Percentiles rank a stretch among this genome's conserved stretches.
These are phyloP conservation scores for Pluteus cervinus DNA, from an alignment of 768 basidiomycete genomes.

Conservation along the genomic window DNA sequence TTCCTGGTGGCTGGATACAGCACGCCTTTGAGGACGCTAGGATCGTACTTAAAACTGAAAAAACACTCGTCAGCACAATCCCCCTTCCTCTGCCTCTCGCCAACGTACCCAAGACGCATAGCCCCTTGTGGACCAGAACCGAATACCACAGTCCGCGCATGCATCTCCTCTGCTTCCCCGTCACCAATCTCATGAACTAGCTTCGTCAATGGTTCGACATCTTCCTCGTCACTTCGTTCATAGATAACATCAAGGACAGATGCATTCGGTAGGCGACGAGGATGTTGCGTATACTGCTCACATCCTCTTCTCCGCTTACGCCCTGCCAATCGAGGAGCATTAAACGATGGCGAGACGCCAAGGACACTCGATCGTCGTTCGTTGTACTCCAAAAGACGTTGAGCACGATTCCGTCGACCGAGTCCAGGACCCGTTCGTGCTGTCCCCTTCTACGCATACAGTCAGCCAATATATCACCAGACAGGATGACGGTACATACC, in stretches of 20 bases:
- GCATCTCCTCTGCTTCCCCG: slow-evolving; percentile 26
- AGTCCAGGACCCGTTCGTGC: slow-evolving; percentile 45
- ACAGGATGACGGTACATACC: slow-evolving; percentile 33
- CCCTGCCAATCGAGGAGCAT: slow-evolving; percentile 25
- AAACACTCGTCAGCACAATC: not conserved
- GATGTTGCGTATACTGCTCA: slow-evolving; percentile 23
- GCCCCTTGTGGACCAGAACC: slow-evolving; percentile 32
- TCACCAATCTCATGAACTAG: slow-evolving; percentile 14
- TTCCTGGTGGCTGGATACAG: slow-evolving; percentile 32
- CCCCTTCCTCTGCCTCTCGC: slow-evolving; percentile 4
- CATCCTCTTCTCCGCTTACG: slow-evolving; percentile 37
- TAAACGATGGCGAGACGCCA: slow-evolving; percentile 21
- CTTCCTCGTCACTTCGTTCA: slow-evolving; percentile 28
- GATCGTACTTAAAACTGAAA: slow-evolving; percentile 48
- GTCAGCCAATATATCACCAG: not conserved
- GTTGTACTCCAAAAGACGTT: slow-evolving; percentile 62
- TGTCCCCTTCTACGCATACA: slow-evolving; percentile 37
- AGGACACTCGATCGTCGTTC: slow-evolving; percentile 49
- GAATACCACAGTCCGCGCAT: slow-evolving; percentile 43
- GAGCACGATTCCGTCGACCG: slow-evolving; percentile 54
- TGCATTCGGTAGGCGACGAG: slow-evolving; percentile 30
- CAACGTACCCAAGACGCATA: slow-evolving; percentile 38
- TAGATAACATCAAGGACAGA: slow-evolving; percentile 32
- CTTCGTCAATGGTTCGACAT: slow-evolving; percentile 16
- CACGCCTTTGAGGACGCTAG: slow-evolving; percentile 31